A percentile compares a stretch with the other conserved stretches of the same genome.
These are phyloP conservation scores for Nicotiana tomentosiformis DNA, from an alignment of 257 asterid genomes.

Conservation along the genomic window DNA sequence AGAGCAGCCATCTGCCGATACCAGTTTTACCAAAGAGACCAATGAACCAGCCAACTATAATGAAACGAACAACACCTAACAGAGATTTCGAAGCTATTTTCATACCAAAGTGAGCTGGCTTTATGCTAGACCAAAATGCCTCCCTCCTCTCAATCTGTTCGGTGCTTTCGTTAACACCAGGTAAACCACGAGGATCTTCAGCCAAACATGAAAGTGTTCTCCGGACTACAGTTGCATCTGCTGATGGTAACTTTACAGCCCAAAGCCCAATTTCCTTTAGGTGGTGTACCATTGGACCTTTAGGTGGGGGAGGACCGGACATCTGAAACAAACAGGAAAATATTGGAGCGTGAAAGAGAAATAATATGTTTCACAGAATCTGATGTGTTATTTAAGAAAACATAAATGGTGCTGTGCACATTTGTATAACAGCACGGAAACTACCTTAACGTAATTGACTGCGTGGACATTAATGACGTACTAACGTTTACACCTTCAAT, in stretches of 20 bases:
- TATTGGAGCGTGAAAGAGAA: not conserved
- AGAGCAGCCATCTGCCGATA: constrained; percentile 63
- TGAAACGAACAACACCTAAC: constrained; percentile 44
- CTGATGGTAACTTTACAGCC: constrained; percentile 79
- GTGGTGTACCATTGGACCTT: constrained; percentile 53
- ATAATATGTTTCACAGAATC: not conserved
- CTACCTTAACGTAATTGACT: not conserved
- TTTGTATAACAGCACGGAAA: not conserved
- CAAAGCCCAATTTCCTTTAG: constrained; percentile 59
- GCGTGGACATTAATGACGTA: not conserved
- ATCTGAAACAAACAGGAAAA: constrained; percentile 37
- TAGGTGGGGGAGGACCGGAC: constrained; percentile 61
- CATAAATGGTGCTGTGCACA: too few species aligned
- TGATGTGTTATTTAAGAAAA: not conserved
- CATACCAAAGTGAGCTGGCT: constrained; percentile 75
- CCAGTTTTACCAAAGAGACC: constrained; percentile 38
- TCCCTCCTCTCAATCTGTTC: constrained; percentile 43
- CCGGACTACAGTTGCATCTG: constrained; percentile 63
- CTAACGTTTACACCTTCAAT: not conserved
- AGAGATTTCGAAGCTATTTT: constrained; percentile 51
- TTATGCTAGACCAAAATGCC: constrained; percentile 59
- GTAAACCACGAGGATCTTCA: constrained; percentile 53
- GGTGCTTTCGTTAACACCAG: constrained; percentile 50
- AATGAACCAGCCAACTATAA: constrained; percentile 45
- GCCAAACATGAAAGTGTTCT: constrained; percentile 54